phyloP scores from a whole-genome alignment of 139 green algal genomes.

The Zygnema cylindricum region DNA sequence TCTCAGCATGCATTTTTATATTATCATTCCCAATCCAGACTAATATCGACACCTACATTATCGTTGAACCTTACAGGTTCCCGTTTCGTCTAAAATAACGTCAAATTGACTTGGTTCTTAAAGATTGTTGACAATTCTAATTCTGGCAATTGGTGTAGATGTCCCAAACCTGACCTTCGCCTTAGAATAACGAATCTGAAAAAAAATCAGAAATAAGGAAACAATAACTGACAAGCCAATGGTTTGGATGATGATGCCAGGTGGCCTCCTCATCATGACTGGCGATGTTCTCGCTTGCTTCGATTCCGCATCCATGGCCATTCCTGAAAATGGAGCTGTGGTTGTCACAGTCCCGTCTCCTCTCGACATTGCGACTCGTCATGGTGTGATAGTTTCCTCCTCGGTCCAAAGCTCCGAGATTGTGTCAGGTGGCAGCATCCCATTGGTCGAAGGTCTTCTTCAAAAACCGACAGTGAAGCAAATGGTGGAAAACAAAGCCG shows the following conservation, averaged over 20 bases:
- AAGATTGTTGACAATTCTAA: too few relatives aligned
- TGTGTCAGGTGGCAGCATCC: neutral
- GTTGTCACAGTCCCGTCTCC: constrained; percentile 35
- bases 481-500: constrained; percentile 42
- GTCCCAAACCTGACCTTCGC: too few relatives aligned
- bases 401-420: neutral
- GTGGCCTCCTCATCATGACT: constrained; percentile 56
- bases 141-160: too few relatives aligned
- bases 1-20: too few relatives aligned
- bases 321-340: constrained; percentile 28
- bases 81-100: too few relatives aligned
- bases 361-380: constrained; percentile 43
- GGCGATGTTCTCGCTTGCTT: constrained; percentile 56
- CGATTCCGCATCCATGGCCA: constrained; percentile 1
- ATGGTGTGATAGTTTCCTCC: constrained; percentile 53
- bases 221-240: too few relatives aligned
- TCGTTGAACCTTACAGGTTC: too few relatives aligned
- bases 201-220: constrained; percentile 28
- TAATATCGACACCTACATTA: too few relatives aligned
- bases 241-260: constrained; percentile 11
- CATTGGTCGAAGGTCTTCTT: constrained; percentile 27
- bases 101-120: neutral
- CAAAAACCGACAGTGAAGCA: constrained; percentile 53
- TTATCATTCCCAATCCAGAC: too few relatives aligned
- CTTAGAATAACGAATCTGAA: too few relatives aligned